Evolutionary conservation across 106 monocot genomes (phyloP).

Genomic region (Hemerocallis citrina): DNA sequence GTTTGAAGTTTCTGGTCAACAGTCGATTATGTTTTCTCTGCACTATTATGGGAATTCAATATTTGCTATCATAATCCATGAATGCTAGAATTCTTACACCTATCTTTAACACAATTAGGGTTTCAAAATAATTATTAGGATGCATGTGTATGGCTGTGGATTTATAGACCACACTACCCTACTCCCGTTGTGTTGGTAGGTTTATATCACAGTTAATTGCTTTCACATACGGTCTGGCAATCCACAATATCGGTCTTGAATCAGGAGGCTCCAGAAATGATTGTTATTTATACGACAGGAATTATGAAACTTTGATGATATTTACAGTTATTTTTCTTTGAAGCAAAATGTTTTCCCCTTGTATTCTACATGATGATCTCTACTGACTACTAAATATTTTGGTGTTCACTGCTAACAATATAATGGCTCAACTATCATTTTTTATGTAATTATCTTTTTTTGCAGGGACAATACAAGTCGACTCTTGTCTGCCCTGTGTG

Average conservation of each 20-base stretch:
- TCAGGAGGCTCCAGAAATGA: background rate
- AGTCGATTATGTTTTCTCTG: background rate
- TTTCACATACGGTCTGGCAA: background rate
- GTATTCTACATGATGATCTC: background rate
- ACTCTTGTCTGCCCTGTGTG: conserved; percentile 96
- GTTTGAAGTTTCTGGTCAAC: background rate
- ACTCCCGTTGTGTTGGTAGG: background rate
- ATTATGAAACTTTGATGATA: background rate
- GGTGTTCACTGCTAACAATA: conserved; percentile 9
- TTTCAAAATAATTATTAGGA: background rate
- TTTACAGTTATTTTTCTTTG: too few species aligned
- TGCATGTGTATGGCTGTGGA: background rate
- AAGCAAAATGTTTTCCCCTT: background rate
- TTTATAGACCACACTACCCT: background rate
- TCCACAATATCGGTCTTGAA: background rate
- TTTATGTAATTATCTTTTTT: conserved; percentile 37
- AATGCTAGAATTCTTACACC: background rate
- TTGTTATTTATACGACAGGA: background rate
- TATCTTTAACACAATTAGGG: background rate
- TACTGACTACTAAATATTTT: conserved; percentile 12
- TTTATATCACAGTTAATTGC: background rate
- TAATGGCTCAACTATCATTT: conserved; percentile 5
- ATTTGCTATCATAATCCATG: background rate
- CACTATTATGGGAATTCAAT: background rate
- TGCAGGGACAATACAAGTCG: conserved; percentile 98